These are phyloP conservation scores for Fusarium beomiforme DNA, from an alignment of 2,329 filamentous ascomycete genomes.

Conservation along the genomic window DNA sequence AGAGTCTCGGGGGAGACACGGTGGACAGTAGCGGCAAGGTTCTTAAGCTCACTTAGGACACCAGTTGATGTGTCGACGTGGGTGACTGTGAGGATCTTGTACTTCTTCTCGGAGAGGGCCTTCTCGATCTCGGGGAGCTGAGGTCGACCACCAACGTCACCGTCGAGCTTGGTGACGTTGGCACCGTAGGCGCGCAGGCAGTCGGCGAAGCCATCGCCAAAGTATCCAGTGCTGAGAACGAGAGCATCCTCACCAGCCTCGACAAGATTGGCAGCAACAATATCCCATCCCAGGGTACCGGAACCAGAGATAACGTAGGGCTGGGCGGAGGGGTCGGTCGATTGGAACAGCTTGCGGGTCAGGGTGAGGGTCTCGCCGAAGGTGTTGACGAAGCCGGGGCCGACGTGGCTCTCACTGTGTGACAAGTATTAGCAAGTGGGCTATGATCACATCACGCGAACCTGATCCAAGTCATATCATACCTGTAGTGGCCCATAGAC, in stretches of 20 bases:
- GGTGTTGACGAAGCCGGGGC: slow-evolving; percentile 84
- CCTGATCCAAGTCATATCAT: slow-evolving; percentile 1
- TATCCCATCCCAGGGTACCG: slow-evolving; percentile 95
- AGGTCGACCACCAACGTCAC: slow-evolving; percentile 86
- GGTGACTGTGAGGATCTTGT: slow-evolving; percentile 94
- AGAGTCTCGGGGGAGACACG: slow-evolving; percentile 90
- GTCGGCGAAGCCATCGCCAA: slow-evolving; percentile 92
- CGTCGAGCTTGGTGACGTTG: slow-evolving; percentile 88
- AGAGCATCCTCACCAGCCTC: slow-evolving; percentile 91
- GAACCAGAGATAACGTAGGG: slow-evolving; percentile 95
- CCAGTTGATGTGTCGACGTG: slow-evolving; percentile 98
- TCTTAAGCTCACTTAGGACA: slow-evolving; percentile 90
- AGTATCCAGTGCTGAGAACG: slow-evolving; percentile 96
- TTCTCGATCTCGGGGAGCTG: slow-evolving; percentile 88
- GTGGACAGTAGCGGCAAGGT: slow-evolving; percentile 83
- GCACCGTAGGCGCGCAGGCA: slow-evolving; percentile 92
- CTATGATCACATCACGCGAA: not conserved
- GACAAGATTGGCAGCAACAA: slow-evolving; percentile 91
- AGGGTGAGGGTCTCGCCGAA: slow-evolving; percentile 91
- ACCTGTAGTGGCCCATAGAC: slow-evolving; percentile 94
- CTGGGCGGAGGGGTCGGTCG: slow-evolving; percentile 81
- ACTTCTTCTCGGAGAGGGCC: slow-evolving; percentile 88
- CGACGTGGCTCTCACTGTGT: slow-evolving; percentile 89
- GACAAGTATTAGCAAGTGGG: slow-evolving; percentile 6
- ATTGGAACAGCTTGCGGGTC: slow-evolving; percentile 94